Evolutionary conservation across 495 filamentous ascomycete genomes (phyloP).

Genomic region (Saxispiralis lemnorum): DNA sequence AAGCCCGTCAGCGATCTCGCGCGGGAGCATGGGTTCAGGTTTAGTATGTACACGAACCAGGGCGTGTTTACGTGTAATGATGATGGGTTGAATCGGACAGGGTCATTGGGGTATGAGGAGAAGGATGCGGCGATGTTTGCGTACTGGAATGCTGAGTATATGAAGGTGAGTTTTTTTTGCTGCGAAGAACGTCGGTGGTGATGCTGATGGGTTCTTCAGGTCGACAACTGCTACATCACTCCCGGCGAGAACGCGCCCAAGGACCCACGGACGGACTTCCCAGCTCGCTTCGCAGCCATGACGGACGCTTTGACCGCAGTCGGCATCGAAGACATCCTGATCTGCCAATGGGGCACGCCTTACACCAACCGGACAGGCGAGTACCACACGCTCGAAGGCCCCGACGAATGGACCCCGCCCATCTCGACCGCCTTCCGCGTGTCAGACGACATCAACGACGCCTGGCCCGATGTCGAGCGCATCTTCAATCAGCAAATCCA

Average conservation of each 20-base stretch:
- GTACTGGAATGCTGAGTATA: neutral
- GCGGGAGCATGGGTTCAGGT: neutral
- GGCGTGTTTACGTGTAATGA: neutral
- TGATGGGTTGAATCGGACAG: neutral
- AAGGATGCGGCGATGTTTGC: constrained; percentile 1
- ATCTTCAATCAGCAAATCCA: constrained; percentile 1
- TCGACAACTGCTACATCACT: constrained; percentile 5
- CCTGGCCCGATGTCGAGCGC: neutral
- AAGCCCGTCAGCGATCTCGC: neutral
- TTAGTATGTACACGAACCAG: neutral
- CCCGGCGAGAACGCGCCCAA: neutral
- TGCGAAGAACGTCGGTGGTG: neutral
- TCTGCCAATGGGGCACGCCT: constrained; percentile 15
- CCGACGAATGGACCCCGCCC: constrained; percentile 4
- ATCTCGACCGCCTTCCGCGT: constrained; percentile 12
- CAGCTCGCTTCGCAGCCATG: constrained; percentile 10
- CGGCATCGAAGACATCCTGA: constrained; percentile 6
- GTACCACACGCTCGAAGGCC: constrained; percentile 1
- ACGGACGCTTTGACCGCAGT: constrained; percentile 2
- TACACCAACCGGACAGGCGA: neutral
- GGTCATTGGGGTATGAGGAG: neutral
- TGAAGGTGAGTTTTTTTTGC: neutral
- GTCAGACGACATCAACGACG: constrained; percentile 11
- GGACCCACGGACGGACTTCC: constrained; percentile 6
- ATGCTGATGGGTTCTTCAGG: neutral